Percentiles rank a stretch among this genome's conserved stretches.
Evolutionary conservation across 768 basidiomycete species (phyloP).

Genomic region (Tremella yokohamensis): DNA sequence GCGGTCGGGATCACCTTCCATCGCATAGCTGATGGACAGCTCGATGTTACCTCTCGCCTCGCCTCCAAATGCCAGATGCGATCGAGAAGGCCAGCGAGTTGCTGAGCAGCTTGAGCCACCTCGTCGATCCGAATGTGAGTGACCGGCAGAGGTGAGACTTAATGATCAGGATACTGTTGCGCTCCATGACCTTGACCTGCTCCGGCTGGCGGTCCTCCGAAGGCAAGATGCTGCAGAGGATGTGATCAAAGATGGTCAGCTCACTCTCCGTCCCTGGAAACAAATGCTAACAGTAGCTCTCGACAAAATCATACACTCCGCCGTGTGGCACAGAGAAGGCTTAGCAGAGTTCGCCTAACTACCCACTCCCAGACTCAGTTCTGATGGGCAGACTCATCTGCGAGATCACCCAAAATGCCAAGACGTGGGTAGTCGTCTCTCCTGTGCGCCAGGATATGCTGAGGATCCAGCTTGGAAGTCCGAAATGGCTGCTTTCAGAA

Average conservation of each 20-base stretch:
- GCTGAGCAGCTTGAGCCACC: neutral
- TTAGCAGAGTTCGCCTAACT: neutral
- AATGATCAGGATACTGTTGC: neutral
- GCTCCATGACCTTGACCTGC: neutral
- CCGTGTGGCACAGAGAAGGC: neutral
- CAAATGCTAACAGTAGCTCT: neutral
- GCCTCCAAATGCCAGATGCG: neutral
- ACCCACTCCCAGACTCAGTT: neutral
- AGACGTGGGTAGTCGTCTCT: neutral
- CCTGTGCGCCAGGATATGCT: neutral
- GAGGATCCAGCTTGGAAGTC: neutral
- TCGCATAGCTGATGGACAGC: neutral
- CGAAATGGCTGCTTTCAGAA: neutral
- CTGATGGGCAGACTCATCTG: neutral
- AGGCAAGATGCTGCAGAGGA: neutral
- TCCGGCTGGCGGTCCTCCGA: neutral
- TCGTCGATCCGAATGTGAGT: neutral
- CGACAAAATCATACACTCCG: neutral
- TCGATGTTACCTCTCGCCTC: neutral
- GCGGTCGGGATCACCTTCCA: too few relatives aligned
- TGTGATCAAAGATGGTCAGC: neutral
- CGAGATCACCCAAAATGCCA: neutral
- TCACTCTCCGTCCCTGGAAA: neutral
- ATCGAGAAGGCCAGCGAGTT: neutral
- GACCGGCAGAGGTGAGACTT: neutral